Evolutionary conservation across 768 basidiomycete species (phyloP).

Genomic region (Floccularia luteovirens): DNA sequence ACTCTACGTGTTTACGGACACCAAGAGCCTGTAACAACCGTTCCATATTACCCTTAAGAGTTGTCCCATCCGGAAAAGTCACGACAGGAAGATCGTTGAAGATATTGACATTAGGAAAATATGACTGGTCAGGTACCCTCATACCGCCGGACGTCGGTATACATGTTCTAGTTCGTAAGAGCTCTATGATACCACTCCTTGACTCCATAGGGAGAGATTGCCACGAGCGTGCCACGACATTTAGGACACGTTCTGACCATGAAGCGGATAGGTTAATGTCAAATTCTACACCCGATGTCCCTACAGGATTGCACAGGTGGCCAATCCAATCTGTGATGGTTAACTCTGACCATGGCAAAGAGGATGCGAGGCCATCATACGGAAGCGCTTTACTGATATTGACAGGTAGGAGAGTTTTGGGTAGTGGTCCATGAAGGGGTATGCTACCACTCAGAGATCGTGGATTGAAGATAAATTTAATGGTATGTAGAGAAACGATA

Average conservation of each 20-base stretch:
- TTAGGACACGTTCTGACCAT: constrained; percentile 80
- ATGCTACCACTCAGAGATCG: constrained; percentile 48
- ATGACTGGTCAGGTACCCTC: constrained; percentile 62
- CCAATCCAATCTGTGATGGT: constrained; percentile 69
- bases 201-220: constrained; percentile 41
- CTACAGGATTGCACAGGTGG: constrained; percentile 43
- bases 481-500: constrained; percentile 60
- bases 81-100: constrained; percentile 88
- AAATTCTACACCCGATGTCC: constrained; percentile 32
- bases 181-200: constrained; percentile 38
- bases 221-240: constrained; percentile 66
- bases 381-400: constrained; percentile 54
- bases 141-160: constrained; percentile 74
- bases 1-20: constrained; percentile 85
- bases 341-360: constrained; percentile 79
- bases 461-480: constrained; percentile 68
- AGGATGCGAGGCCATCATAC: constrained; percentile 33
- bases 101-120: constrained; percentile 80
- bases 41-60: constrained; percentile 66
- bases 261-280: constrained; percentile 57
- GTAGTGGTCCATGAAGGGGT: constrained; percentile 69
- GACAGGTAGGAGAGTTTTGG: constrained; percentile 63
- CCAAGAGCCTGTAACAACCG: constrained; percentile 67
- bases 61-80: constrained; percentile 52
- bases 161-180: constrained; percentile 46